Conservation (phyloP, 495 filamentous ascomycete genomes). For the Letharia columbiana region DNA sequence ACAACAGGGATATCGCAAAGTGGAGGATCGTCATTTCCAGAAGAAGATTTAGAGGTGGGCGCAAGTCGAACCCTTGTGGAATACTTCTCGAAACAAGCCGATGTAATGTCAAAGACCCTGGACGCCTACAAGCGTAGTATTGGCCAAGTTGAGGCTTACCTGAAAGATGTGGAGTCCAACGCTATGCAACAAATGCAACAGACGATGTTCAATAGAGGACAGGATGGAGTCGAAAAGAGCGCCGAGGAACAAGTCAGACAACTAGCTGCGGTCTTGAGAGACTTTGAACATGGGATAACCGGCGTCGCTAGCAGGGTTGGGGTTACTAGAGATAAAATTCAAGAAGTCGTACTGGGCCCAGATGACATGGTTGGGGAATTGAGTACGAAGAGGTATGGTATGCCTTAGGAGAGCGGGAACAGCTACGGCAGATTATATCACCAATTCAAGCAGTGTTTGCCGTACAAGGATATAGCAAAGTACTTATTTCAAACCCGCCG, state of each 20-base stretch:
- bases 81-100: slow-evolving; percentile 65
- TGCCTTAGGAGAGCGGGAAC: neutral
- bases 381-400: slow-evolving; percentile 7
- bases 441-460: neutral
- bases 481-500: neutral
- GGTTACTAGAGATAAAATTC: slow-evolving; percentile 57
- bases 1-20: slow-evolving; percentile 25
- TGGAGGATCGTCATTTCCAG: slow-evolving; percentile 33
- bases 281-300: slow-evolving; percentile 71
- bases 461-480: neutral
- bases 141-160: slow-evolving; percentile 73
- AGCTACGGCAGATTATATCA: neutral
- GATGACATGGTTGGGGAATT: slow-evolving; percentile 2
- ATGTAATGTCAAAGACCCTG: slow-evolving; percentile 61
- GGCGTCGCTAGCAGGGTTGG: slow-evolving; percentile 67
- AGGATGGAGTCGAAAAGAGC: slow-evolving; percentile 39
- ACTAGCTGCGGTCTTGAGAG: slow-evolving; percentile 59
- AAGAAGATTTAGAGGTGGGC: slow-evolving; percentile 46
- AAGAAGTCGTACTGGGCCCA: slow-evolving; percentile 52
- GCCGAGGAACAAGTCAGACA: slow-evolving; percentile 44
- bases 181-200: slow-evolving; percentile 62
- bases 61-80: slow-evolving; percentile 52
- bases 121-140: slow-evolving; percentile 59
- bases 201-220: slow-evolving; percentile 48
- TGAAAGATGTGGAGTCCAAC: slow-evolving; percentile 63